phyloP scores from a whole-genome alignment of 495 filamentous ascomycete genomes.

The Lasiosphaeriaceae sp. region DNA sequence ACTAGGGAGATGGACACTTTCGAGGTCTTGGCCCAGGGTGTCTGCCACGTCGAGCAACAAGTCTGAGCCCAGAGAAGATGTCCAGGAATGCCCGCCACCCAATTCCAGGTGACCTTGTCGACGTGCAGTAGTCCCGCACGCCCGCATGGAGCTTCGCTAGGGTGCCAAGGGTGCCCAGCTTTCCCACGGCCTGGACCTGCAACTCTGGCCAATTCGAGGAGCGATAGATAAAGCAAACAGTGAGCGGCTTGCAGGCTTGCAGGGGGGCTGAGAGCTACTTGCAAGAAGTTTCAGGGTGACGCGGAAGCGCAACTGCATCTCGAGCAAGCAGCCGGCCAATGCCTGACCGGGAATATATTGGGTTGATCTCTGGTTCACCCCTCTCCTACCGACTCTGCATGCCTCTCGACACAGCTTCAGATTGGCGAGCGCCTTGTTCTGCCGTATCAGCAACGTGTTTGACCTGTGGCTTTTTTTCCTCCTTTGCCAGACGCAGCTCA shows the following conservation, averaged over 20 bases:
- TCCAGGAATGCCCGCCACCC: background rate
- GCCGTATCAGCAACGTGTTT: no score
- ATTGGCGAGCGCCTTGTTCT: no score
- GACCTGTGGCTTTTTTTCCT: no score
- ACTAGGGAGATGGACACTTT: background rate
- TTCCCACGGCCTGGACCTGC: background rate
- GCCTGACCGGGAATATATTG: no score
- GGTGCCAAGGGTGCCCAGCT: background rate
- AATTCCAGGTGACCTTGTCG: background rate
- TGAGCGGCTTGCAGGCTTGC: background rate
- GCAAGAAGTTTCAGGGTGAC: no score
- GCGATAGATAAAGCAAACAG: conserved; percentile 5
- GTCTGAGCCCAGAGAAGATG: background rate
- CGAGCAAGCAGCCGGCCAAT: no score
- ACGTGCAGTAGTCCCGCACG: conserved; percentile 1
- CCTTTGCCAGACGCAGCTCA: no score
- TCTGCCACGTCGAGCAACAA: background rate
- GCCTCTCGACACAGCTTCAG: no score
- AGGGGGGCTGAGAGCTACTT: no score
- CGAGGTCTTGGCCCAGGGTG: background rate
- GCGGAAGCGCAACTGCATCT: no score
- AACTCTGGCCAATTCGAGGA: conserved; percentile 12
- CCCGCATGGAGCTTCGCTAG: background rate
- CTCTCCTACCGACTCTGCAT: no score
- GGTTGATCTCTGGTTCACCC: no score